Conservation (phyloP, 495 filamentous ascomycete genomes). For the Staphylotrichum longicolle region DNA sequence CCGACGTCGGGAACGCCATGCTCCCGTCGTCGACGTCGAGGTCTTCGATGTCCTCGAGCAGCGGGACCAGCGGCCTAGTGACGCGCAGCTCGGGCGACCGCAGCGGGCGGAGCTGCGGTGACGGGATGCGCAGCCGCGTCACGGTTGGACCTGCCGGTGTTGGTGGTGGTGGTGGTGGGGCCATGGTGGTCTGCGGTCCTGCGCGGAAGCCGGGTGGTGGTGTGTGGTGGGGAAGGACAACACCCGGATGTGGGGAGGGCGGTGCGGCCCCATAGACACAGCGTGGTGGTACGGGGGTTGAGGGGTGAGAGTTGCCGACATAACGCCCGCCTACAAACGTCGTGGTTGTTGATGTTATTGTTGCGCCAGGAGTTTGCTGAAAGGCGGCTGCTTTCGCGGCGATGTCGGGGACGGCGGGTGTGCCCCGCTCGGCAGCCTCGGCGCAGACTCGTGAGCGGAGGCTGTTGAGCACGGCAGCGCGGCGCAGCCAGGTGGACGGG, state of each 20-base stretch:
- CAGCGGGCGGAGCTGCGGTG: constrained; percentile 24
- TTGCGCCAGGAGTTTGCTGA: constrained; percentile 13
- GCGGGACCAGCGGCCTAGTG: constrained; percentile 12
- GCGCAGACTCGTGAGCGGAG: constrained; percentile 27
- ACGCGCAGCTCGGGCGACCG: constrained; percentile 32
- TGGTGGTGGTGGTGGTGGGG: background rate
- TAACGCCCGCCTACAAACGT: constrained; percentile 11
- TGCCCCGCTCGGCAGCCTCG: constrained; percentile 21
- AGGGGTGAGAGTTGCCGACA: background rate
- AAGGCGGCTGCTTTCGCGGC: constrained; percentile 24
- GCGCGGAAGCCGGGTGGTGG: background rate
- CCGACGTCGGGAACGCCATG: constrained; percentile 45
- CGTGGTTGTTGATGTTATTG: background rate
- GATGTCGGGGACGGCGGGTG: constrained; percentile 10
- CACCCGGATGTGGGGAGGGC: too few species aligned
- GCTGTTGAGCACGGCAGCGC: constrained; percentile 35
- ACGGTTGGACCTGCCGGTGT: background rate
- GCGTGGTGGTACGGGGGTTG: background rate
- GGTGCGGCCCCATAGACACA: too few species aligned
- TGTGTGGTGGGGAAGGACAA: background rate
- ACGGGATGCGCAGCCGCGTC: constrained; percentile 21
- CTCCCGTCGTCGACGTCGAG: constrained; percentile 27
- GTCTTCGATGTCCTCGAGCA: constrained; percentile 27
- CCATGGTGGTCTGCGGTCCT: background rate
- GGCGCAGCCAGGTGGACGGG: constrained; percentile 30